phyloP scores from a whole-genome alignment of 805 yeast species.

The Pichia gijzeniarum region DNA sequence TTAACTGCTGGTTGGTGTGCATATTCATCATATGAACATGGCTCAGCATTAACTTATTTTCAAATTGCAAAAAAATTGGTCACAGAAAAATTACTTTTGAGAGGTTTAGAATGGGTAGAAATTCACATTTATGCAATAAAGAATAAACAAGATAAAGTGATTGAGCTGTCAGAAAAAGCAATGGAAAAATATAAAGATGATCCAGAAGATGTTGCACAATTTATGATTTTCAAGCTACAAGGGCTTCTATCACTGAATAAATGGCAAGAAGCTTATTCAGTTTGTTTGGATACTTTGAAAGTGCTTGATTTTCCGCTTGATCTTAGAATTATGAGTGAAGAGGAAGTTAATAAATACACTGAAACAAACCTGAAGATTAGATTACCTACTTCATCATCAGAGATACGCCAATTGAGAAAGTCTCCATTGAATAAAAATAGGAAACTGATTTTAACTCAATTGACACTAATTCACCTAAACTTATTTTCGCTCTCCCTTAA shows the following conservation, averaged over 20 bases:
- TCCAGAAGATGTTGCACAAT: constrained; percentile 29
- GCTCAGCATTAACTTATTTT: constrained; percentile 36
- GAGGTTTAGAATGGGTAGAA: constrained; percentile 28
- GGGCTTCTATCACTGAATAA: constrained; percentile 30
- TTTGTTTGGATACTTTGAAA: constrained; percentile 32
- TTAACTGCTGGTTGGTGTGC: constrained; percentile 40
- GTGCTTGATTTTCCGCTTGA: constrained; percentile 28
- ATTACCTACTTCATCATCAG: constrained; percentile 35
- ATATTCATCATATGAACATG: constrained; percentile 37
- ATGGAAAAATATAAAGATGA: constrained; percentile 26
- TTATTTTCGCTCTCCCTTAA: constrained; percentile 29
- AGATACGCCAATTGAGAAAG: constrained; percentile 30
- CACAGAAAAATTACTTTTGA: constrained; percentile 16
- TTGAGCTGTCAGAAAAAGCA: constrained; percentile 31
- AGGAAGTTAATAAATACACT: constrained; percentile 17
- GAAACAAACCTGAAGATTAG: constrained; percentile 20
- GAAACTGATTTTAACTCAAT: constrained; percentile 31
- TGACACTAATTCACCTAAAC: constrained; percentile 35
- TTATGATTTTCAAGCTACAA: constrained; percentile 33
- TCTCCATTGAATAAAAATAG: constrained; percentile 24
- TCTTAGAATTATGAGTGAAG: background rate
- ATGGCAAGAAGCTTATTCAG: constrained; percentile 29
- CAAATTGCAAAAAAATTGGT: constrained; percentile 31
- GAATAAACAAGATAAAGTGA: constrained; percentile 31
- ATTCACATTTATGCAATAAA: constrained; percentile 29